These are phyloP conservation scores for Exophiala spinifera DNA, from an alignment of 2,329 filamentous ascomycete genomes.

Conservation along the genomic window DNA sequence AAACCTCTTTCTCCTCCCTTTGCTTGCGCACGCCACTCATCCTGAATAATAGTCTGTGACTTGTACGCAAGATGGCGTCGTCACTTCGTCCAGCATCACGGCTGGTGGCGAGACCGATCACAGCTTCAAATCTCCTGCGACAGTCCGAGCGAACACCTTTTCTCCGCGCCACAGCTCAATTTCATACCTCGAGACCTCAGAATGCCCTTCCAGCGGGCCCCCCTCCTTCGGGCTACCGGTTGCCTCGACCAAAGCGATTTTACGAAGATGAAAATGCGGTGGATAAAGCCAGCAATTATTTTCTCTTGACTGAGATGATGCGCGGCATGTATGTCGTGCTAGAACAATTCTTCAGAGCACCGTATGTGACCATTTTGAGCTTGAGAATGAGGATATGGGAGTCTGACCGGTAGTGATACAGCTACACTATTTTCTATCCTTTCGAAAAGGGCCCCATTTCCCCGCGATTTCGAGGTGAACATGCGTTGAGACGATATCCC, in stretches of 20 bases:
- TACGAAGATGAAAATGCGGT: slow-evolving; percentile 75
- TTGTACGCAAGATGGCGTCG: slow-evolving; percentile 42
- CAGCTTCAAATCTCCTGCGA: slow-evolving; percentile 31
- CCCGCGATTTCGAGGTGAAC: slow-evolving; percentile 95
- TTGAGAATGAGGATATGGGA: background rate
- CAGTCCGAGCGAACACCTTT: slow-evolving; percentile 32
- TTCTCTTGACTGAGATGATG: slow-evolving; percentile 91
- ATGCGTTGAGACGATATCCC: slow-evolving; percentile 92
- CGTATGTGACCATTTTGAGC: slow-evolving; percentile 63
- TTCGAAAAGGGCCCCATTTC: slow-evolving; percentile 99
- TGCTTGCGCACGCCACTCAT: slow-evolving; percentile 24
- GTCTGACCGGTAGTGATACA: slow-evolving; percentile 37
- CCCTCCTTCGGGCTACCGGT: slow-evolving; percentile 76
- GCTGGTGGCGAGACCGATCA: slow-evolving; percentile 42
- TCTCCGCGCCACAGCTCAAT: slow-evolving; percentile 53
- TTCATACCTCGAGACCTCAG: slow-evolving; percentile 62
- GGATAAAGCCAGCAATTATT: slow-evolving; percentile 87
- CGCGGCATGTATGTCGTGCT: slow-evolving; percentile 96
- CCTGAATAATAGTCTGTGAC: slow-evolving; percentile 22
- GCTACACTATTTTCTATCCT: slow-evolving; percentile 97
- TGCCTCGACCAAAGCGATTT: slow-evolving; percentile 71
- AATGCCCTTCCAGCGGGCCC: slow-evolving; percentile 68
- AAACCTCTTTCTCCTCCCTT: slow-evolving; percentile 25
- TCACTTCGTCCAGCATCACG: slow-evolving; percentile 42
- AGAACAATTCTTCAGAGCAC: slow-evolving; percentile 97